These are phyloP conservation scores for Ophiostoma perfectum DNA, from an alignment of 2,329 filamentous ascomycete genomes.

Conservation along the genomic window DNA sequence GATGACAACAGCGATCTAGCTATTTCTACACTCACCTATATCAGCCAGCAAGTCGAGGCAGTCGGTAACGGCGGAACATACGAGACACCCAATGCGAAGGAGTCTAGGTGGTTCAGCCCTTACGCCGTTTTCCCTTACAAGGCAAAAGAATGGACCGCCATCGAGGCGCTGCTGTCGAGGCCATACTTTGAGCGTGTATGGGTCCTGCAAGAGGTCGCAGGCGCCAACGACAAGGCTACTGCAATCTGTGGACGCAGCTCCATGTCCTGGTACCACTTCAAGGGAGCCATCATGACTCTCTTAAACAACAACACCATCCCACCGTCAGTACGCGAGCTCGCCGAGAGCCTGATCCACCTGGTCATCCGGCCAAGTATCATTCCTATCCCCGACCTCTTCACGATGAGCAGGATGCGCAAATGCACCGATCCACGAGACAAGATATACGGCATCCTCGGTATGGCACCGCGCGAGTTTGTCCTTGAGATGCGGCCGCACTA, in stretches of 20 bases:
- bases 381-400: background rate
- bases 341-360: background rate
- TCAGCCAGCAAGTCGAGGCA: background rate
- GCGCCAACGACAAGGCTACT: constrained; percentile 3
- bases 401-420: constrained; percentile 1
- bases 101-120: background rate
- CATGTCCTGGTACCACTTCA: background rate
- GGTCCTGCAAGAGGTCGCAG: background rate
- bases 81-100: background rate
- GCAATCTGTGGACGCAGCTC: background rate
- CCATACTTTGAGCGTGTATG: background rate
- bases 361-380: background rate
- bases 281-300: background rate
- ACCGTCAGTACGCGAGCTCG: background rate
- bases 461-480: background rate
- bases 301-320: background rate
- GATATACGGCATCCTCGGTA: background rate
- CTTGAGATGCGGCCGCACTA: background rate
- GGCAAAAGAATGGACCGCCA: background rate
- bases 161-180: background rate
- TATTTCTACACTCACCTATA: background rate
- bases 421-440: background rate
- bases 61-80: background rate
- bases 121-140: background rate
- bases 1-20: background rate